Percentiles rank a stretch among this genome's conserved stretches.
phyloP scores from a whole-genome alignment of 2,329 filamentous ascomycete genomes.

The Ilyonectria sp. region DNA sequence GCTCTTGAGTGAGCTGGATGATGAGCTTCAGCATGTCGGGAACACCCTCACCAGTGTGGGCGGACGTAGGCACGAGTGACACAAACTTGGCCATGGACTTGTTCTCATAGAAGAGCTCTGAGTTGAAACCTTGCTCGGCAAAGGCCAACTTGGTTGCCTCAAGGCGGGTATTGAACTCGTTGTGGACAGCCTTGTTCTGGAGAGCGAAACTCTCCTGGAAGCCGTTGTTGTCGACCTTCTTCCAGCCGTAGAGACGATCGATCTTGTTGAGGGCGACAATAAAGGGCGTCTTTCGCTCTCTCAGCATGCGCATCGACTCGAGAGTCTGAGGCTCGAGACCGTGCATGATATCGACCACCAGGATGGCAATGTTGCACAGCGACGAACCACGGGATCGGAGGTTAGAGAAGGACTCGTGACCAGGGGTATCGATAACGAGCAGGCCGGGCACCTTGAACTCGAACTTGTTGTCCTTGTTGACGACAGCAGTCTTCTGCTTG shows the following conservation, averaged over 20 bases:
- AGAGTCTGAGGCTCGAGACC: constrained; percentile 97
- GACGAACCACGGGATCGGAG: constrained; percentile 96
- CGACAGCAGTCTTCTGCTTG: constrained; percentile 90
- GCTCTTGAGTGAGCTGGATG: constrained; percentile 91
- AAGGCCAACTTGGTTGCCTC: constrained; percentile 95
- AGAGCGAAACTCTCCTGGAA: constrained; percentile 93
- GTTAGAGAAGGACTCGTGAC: constrained; percentile 99
- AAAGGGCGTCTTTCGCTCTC: constrained; percentile 96
- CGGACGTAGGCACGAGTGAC: constrained; percentile 96
- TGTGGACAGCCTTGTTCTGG: constrained; percentile 93
- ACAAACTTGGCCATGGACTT: constrained; percentile 96
- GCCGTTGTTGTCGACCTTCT: constrained; percentile 98
- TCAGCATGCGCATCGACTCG: constrained; percentile 94
- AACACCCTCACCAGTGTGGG: constrained; percentile 98
- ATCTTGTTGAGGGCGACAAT: constrained; percentile 99
- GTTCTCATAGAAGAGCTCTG: constrained; percentile 97
- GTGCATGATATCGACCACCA: constrained; percentile 99
- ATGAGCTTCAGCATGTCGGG: constrained; percentile 99
- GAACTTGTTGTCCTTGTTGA: constrained; percentile 91
- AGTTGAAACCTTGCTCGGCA: constrained; percentile 97
- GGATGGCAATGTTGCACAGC: constrained; percentile 98
- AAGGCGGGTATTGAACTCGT: constrained; percentile 92
- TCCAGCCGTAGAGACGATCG: constrained; percentile 99
- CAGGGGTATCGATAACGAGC: constrained; percentile 96
- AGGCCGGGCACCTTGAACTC: constrained; percentile 98